These are phyloP conservation scores for Zelopaecilomyces penicillatus DNA, from an alignment of 2,329 filamentous ascomycete genomes.

Conservation along the genomic window DNA sequence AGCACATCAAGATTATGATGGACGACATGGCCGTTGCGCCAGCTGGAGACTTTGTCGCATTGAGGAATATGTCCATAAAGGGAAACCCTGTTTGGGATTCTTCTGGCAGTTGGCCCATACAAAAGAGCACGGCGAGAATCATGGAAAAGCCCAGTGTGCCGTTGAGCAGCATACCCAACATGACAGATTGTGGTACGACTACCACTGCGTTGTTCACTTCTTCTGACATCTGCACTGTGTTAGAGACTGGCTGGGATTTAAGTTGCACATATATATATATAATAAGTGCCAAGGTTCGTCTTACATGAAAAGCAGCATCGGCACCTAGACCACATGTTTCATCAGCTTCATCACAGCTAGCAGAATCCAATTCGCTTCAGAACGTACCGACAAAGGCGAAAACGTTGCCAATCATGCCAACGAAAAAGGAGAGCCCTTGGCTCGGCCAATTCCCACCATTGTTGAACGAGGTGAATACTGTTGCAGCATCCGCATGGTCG, in stretches of 20 bases:
- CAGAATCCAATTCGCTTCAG: not conserved
- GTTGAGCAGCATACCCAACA: slow-evolving; percentile 41
- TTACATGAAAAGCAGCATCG: slow-evolving; percentile 23
- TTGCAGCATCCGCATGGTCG: not conserved
- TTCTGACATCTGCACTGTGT: slow-evolving; percentile 31
- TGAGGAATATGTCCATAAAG: slow-evolving; percentile 50
- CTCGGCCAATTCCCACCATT: slow-evolving; percentile 5
- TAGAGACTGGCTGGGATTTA: slow-evolving; percentile 33
- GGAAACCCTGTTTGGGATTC: slow-evolving; percentile 44
- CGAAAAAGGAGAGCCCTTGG: slow-evolving; percentile 2
- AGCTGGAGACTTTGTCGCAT: slow-evolving; percentile 37
- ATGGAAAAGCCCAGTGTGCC: slow-evolving; percentile 46
- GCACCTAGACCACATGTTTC: slow-evolving; percentile 4
- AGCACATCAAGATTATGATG: slow-evolving; percentile 40
- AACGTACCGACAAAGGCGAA: slow-evolving; percentile 11
- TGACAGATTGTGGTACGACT: slow-evolving; percentile 42
- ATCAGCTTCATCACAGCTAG: not conserved
- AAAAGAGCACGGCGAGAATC: slow-evolving; percentile 47
- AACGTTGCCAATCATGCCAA: slow-evolving; percentile 6
- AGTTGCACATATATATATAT: slow-evolving; percentile 36
- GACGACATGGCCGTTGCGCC: slow-evolving; percentile 42
- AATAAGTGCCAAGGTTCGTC: not conserved
- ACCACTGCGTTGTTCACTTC: slow-evolving; percentile 39
- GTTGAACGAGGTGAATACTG: slow-evolving; percentile 5
- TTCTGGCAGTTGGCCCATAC: slow-evolving; percentile 37